Evolutionary conservation across 257 asterid species (phyloP), one percentile per base, ranked within the genome.

Genomic region (Solanum chiquidenum): DNA sequence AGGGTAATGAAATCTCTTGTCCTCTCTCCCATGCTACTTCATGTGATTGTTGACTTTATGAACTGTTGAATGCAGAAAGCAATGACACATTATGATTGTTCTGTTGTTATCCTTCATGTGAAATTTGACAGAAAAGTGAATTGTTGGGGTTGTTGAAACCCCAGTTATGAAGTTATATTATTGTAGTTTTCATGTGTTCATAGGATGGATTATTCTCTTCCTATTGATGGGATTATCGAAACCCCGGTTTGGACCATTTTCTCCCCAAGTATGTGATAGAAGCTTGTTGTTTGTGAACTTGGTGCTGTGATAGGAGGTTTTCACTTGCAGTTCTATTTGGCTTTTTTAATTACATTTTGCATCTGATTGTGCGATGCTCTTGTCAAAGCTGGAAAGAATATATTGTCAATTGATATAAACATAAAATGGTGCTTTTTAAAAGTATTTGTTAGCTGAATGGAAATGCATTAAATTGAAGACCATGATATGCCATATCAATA

Each of bases 1-100:
- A 94, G 98, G 96, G 99, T 97, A 91, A 89, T 85, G 90, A 64
- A 64, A 44, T 58, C 44, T 58, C 16, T 40, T 89, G 72, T 84
- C 86, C 29, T 82, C 16, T 83, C 27, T 38, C 12, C 58, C 49
- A 6, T 87, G 58, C 35, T 4, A 34, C 5, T 69, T 85, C 33
- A 27, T 37, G 49, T 77, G 64, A 58, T 77, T 5, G 64, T 25
- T 21, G 21, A 35, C 62, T 42, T 77, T 12, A 23, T 77, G 37
- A 77, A 13, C 35, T 25, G 37, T 77, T 77, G 84, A 42, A 13
- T 7, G 38, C 13, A 42, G 84, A 77, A 25, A 42, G 37, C 62
- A 25, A 44, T 42, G 84, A 37, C 14, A 31, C 83, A 77, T 77
- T 77, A 25, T 42, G 64, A 77, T 42, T 25, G 84, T 25, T 77